Evolutionary conservation across 345 rosid species (phyloP).

Genomic region (Draba incana): DNA sequence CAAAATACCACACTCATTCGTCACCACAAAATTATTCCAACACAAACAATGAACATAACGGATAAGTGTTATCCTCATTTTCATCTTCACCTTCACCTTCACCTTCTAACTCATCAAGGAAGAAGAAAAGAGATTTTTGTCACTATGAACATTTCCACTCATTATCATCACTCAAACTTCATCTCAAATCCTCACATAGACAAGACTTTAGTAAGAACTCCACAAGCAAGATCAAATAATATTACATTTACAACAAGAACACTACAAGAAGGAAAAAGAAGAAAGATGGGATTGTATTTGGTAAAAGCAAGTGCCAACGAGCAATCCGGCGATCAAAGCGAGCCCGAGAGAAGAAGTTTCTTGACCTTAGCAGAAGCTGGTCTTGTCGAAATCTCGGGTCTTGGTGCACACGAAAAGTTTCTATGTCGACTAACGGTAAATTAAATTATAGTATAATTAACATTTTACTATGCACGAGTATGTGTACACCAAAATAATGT

Average conservation of each 20-base stretch:
- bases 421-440: constrained; percentile 85
- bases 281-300: constrained; percentile 26
- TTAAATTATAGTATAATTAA: not conserved
- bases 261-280: constrained; percentile 21
- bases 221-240: constrained; percentile 17
- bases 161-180: constrained; percentile 20
- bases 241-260: constrained; percentile 22
- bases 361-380: constrained; percentile 89
- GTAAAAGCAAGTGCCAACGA: constrained; percentile 41
- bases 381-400: constrained; percentile 76
- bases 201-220: not conserved
- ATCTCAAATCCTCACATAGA: constrained; percentile 21
- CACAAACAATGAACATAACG: constrained; percentile 27
- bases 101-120: constrained; percentile 20
- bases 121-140: constrained; percentile 5
- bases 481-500: not conserved
- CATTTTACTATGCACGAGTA: not conserved
- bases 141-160: constrained; percentile 36
- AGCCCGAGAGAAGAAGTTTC: constrained; percentile 54
- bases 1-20: constrained; percentile 7
- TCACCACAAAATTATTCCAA: constrained; percentile 33
- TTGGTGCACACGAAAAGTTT: constrained; percentile 80
- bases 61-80: constrained; percentile 42
- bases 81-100: not conserved
- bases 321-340: constrained; percentile 46